These are phyloP conservation scores for Botrytis paeoniae DNA, from an alignment of 2,329 filamentous ascomycete species.

Conservation along the genomic window DNA sequence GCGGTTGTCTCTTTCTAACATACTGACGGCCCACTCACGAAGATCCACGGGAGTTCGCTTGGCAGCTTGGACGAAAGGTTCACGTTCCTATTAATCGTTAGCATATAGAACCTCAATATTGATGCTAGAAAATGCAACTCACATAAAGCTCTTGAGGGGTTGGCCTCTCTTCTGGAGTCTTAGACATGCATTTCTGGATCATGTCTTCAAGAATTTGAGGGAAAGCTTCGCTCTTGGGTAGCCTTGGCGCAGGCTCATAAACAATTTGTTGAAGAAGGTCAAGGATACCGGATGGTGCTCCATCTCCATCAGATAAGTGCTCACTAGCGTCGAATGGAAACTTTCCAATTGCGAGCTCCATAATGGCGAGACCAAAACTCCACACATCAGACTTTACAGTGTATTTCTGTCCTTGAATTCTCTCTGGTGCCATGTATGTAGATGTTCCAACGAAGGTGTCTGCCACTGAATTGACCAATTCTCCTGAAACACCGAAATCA, in stretches of 20 bases:
- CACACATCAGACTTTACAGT: constrained; percentile 98
- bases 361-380: constrained; percentile 89
- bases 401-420: constrained; percentile 95
- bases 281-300: constrained; percentile 88
- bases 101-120: neutral
- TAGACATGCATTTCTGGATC: constrained; percentile 92
- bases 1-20: constrained; percentile 94
- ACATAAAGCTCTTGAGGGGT: constrained; percentile 93
- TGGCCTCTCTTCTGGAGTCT: constrained; percentile 82
- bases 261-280: constrained; percentile 97
- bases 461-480: constrained; percentile 95
- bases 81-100: constrained; percentile 64
- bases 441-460: constrained; percentile 98
- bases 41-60: constrained; percentile 95
- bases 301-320: constrained; percentile 68
- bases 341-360: constrained; percentile 96
- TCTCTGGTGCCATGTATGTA: constrained; percentile 98
- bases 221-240: constrained; percentile 97
- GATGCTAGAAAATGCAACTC: constrained; percentile 41
- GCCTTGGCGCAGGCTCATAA: constrained; percentile 85
- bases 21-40: constrained; percentile 85
- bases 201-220: constrained; percentile 93
- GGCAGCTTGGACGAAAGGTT: constrained; percentile 92
- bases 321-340: constrained; percentile 86
- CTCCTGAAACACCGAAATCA: constrained; percentile 97